Conservation (phyloP, 2,329 filamentous ascomycete genomes). For the Cadophora sp. region DNA sequence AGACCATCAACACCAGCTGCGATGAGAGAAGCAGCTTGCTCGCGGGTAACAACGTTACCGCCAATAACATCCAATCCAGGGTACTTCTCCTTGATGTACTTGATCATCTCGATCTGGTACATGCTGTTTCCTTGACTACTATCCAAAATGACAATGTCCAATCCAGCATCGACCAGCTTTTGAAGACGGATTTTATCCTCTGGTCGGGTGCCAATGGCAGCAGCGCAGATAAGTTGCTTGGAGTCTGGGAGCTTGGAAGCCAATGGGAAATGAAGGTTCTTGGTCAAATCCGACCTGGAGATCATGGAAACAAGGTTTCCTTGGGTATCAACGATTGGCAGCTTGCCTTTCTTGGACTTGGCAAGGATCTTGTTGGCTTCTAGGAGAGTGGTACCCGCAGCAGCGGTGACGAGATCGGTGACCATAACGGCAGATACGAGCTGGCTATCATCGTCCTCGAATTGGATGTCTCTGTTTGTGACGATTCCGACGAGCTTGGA, state of each 20-base stretch:
- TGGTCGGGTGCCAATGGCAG: conserved; percentile 92
- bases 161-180: conserved; percentile 90
- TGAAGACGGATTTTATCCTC: conserved; percentile 88
- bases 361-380: conserved; percentile 94
- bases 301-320: conserved; percentile 92
- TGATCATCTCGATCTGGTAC: conserved; percentile 99
- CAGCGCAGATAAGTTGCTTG: conserved; percentile 96
- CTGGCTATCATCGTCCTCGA: conserved; percentile 77
- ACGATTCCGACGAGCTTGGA: conserved; percentile 98
- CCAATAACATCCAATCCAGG: conserved; percentile 92
- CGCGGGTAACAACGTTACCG: conserved; percentile 97
- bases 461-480: conserved; percentile 97
- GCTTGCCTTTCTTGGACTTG: conserved; percentile 97
- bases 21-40: conserved; percentile 92
- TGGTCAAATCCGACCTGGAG: conserved; percentile 94
- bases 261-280: conserved; percentile 96
- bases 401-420: conserved; percentile 89
- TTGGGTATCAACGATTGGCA: conserved; percentile 85
- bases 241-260: conserved; percentile 96
- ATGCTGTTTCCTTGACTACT: conserved; percentile 98
- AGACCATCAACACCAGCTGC: conserved; percentile 94
- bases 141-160: conserved; percentile 95
- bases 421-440: conserved; percentile 93
- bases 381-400: conserved; percentile 78
- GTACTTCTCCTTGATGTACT: conserved; percentile 89